Evolutionary conservation across 2,329 filamentous ascomycete genomes (phyloP).

Genomic region (Aspergillus sp.): DNA sequence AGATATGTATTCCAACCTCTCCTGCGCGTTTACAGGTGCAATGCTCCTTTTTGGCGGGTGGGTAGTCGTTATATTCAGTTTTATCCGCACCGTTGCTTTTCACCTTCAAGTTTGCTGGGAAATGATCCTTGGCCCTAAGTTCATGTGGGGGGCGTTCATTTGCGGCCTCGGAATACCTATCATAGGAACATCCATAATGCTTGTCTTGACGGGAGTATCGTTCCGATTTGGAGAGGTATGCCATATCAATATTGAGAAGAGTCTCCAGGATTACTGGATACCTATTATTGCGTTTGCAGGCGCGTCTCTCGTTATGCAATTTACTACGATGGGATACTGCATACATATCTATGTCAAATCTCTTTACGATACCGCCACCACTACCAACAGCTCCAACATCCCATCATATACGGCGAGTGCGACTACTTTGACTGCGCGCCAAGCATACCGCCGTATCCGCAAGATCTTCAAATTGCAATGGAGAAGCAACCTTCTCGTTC

Average conservation of each 20-base stretch:
- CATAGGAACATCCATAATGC: conserved; percentile 70
- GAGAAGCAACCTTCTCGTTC: conserved; percentile 85
- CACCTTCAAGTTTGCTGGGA: conserved; percentile 99
- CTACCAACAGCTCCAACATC: conserved; percentile 67
- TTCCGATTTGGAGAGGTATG: conserved; percentile 91
- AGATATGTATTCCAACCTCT: conserved; percentile 77
- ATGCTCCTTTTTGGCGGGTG: conserved; percentile 85
- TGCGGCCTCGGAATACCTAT: conserved; percentile 83
- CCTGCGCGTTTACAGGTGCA: conserved; percentile 85
- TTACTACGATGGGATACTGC: conserved; percentile 85
- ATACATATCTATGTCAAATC: conserved; percentile 91
- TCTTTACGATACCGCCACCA: conserved; percentile 68
- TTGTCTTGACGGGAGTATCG: conserved; percentile 86
- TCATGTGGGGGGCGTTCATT: conserved; percentile 81
- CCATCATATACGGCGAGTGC: conserved; percentile 76
- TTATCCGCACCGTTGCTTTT: conserved; percentile 83
- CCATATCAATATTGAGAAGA: conserved; percentile 89
- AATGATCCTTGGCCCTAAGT: conserved; percentile 78
- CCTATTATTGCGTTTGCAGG: conserved; percentile 78
- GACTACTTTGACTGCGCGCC: conserved; percentile 76
- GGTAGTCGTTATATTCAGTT: conserved; percentile 81
- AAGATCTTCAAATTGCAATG: conserved; percentile 90
- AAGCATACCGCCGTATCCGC: conserved; percentile 82
- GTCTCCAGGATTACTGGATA: conserved; percentile 84
- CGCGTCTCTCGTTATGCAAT: conserved; percentile 74